phyloP scores from a whole-genome alignment of 1,139 yeast species.

The Saccharomyces hybrid region DNA sequence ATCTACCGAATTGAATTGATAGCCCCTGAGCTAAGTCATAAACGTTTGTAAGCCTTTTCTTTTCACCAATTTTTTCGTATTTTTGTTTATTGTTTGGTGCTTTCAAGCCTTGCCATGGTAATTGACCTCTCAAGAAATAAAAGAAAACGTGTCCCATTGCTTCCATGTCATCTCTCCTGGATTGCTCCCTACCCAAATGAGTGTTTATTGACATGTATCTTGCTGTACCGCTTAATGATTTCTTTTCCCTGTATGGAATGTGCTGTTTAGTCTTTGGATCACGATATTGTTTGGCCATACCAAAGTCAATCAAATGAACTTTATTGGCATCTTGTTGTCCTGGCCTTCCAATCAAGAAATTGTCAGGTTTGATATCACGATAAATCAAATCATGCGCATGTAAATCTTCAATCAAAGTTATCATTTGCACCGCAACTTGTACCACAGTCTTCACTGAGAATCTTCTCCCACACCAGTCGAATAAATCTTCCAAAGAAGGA shows the following conservation, averaged over 20 bases:
- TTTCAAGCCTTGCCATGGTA: conserved; percentile 97
- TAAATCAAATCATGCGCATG: conserved; percentile 66
- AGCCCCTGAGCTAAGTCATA: conserved; percentile 59
- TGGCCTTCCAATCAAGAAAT: conserved; percentile 88
- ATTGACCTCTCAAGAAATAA: conserved; percentile 88
- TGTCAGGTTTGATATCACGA: conserved; percentile 85
- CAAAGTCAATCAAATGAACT: conserved; percentile 93
- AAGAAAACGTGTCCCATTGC: conserved; percentile 91
- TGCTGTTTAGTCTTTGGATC: conserved; percentile 95
- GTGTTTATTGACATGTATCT: conserved; percentile 94
- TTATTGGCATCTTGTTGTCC: conserved; percentile 60
- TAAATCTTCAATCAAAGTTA: conserved; percentile 53
- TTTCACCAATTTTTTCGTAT: conserved; percentile 75
- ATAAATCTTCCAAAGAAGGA: conserved; percentile 68
- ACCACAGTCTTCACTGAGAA: conserved; percentile 65
- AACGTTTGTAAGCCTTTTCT: conserved; percentile 64
- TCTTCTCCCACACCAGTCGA: conserved; percentile 74
- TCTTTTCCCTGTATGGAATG: conserved; percentile 93
- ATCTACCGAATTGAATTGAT: conserved; percentile 73
- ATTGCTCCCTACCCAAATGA: conserved; percentile 93
- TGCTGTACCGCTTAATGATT: conserved; percentile 95
- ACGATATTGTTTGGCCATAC: conserved; percentile 89
- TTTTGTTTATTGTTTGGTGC: conserved; percentile 79
- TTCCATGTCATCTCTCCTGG: conserved; percentile 94
- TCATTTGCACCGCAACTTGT: conserved; percentile 71